Percentiles rank a stretch among this genome's conserved stretches.
Conservation (phyloP, 2,329 filamentous ascomycete genomes). For the Fusarium decemcellulare region DNA sequence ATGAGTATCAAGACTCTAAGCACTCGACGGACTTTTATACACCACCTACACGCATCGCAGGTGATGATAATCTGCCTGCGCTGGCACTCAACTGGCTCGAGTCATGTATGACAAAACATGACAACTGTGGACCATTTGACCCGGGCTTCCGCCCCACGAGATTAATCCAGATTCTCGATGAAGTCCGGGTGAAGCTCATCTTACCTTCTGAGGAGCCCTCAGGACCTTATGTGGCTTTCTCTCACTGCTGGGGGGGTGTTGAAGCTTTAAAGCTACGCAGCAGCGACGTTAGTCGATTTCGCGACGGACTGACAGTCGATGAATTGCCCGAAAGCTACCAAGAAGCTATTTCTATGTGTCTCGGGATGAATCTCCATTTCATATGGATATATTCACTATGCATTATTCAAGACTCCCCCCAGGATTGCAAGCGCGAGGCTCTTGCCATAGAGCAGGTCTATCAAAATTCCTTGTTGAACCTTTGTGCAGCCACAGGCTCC, state of each 20-base stretch:
- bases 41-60: too few species aligned
- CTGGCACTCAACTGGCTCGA: too few species aligned
- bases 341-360: neutral
- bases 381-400: neutral
- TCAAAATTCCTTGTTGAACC: neutral
- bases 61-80: too few species aligned
- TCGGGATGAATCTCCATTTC: neutral
- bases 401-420: constrained; percentile 1
- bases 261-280: neutral
- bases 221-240: constrained; percentile 1
- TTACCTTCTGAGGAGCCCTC: neutral
- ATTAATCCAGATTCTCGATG: neutral
- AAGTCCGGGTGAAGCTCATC: neutral
- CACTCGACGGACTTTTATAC: too few species aligned
- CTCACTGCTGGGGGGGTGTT: constrained; percentile 7
- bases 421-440: neutral
- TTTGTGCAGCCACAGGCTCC: constrained; percentile 1
- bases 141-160: neutral
- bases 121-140: too few species aligned
- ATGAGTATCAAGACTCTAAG: too few species aligned
- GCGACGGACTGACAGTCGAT: neutral
- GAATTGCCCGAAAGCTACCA: neutral
- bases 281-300: too few species aligned
- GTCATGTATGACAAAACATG: too few species aligned
- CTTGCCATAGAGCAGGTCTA: neutral